Evolutionary conservation across 306 rosid species (phyloP).

Genomic region (Betula pendula): DNA sequence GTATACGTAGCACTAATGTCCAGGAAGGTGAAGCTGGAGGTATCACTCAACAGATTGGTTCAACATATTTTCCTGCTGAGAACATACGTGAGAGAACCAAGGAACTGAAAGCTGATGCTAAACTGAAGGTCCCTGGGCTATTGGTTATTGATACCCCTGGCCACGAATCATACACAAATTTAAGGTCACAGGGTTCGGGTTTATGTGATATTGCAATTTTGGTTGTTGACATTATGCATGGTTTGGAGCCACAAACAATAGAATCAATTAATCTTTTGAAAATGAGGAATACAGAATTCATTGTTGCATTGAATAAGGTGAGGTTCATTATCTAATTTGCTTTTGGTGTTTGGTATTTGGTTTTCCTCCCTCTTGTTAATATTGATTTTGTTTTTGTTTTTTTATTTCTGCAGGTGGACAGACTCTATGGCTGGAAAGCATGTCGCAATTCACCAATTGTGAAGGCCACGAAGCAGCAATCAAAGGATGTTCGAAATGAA

Average conservation of each 20-base stretch:
- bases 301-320: constrained; percentile 90
- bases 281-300: constrained; percentile 95
- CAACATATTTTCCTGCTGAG: constrained; percentile 90
- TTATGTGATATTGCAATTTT: constrained; percentile 92
- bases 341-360: constrained; percentile 8
- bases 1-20: constrained; percentile 91
- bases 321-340: constrained; percentile 13
- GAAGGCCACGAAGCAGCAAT: constrained; percentile 77
- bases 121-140: constrained; percentile 82
- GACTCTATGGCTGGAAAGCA: constrained; percentile 91
- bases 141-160: constrained; percentile 98
- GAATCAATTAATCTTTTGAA: constrained; percentile 88
- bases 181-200: constrained; percentile 94
- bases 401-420: constrained; percentile 65
- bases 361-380: background rate
- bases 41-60: constrained; percentile 97
- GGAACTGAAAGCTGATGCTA: constrained; percentile 95
- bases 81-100: constrained; percentile 93
- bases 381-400: constrained; percentile 5
- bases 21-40: constrained; percentile 99
- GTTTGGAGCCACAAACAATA: constrained; percentile 90
- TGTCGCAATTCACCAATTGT: constrained; percentile 75
- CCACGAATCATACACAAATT: constrained; percentile 83
- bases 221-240: constrained; percentile 99
- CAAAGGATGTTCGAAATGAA: constrained; percentile 85